Base-by-base conservation (phyloP, 2,329 filamentous ascomycete genomes). In the Aspergillus ochraceus region DNA sequence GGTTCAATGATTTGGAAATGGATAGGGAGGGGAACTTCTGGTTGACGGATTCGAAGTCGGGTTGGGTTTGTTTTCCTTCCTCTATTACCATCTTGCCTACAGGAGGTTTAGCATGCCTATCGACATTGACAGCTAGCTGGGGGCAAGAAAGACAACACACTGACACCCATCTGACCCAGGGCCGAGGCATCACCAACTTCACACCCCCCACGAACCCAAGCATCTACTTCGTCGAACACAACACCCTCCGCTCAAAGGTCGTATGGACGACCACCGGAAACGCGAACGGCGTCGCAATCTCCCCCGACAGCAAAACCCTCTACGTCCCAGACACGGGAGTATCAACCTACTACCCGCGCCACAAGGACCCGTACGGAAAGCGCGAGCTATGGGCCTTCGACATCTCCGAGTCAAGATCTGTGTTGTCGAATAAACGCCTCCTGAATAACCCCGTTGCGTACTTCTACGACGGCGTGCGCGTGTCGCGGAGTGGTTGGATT, bases 251-350 rank as follows among this genome's bases (percentile, higher is more conserved):
- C 17, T 22, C 54, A 12, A 61, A 59, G 17, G 42, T 56, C 6
- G 51, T 60, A 0, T 52, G 56, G n/a, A 58, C 49, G 17, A 61
- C 61, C 0, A 54, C 39, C 26, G 56, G 59, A 4, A 61, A 63
- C 36, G 64, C 70, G 2, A 70, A 72, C 57, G 64, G 62, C 11
- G 61, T 68, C 2, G 69, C 70, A 36, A 61, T 72, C 11, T 67
- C 65, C 6, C 68, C 68, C 0, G 60, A 66, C 49, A 64, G 65
- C 14, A 52, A 55, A 17, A 60, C 62, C 4, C 53, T 72, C 10
- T 72, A 71, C 51, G 52, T 72, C 6, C 68, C 69, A 0, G 68
- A 72, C 60, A 71, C 70, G 3, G 68, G 70, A 4, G 54, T 61
- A 10, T 61, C 61, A 0, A 24, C 47, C 10, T 63, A 57, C 30